Evolutionary conservation across 1,284 basidiomycete genomes (phyloP).

Genomic region (Fomitopsis schrenkii): DNA sequence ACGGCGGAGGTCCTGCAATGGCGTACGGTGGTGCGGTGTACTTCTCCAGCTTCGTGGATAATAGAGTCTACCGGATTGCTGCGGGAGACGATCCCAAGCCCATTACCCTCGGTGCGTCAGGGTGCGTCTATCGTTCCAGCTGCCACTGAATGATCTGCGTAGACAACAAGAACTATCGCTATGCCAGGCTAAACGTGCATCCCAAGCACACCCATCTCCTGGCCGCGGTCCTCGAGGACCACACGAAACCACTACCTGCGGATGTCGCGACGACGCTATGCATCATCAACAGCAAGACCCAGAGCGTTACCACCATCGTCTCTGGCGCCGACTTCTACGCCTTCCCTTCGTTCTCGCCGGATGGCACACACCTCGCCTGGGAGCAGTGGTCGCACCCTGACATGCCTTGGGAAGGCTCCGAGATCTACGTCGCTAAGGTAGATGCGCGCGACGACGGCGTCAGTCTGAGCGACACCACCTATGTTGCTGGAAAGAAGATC

Average conservation of each 20-base stretch:
- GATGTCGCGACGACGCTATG: conserved; percentile 56
- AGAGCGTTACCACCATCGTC: conserved; percentile 39
- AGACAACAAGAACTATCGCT: conserved; percentile 53
- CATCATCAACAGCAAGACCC: conserved; percentile 44
- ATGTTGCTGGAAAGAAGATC: conserved; percentile 45
- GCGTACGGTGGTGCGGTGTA: conserved; percentile 45
- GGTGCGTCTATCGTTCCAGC: neutral
- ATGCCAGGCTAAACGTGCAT: conserved; percentile 49
- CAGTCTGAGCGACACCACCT: conserved; percentile 28
- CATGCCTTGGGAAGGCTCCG: conserved; percentile 79
- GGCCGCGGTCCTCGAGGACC: conserved; percentile 63
- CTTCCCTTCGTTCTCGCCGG: conserved; percentile 59
- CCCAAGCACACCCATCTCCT: conserved; percentile 43
- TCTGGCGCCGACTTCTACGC: conserved; percentile 69
- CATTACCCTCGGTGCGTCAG: conserved; percentile 54
- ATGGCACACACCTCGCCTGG: conserved; percentile 66
- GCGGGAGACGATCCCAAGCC: conserved; percentile 38
- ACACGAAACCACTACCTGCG: conserved; percentile 53
- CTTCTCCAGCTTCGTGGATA: conserved; percentile 54
- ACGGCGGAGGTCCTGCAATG: conserved; percentile 46
- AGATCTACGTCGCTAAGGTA: conserved; percentile 53
- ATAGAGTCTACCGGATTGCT: conserved; percentile 43
- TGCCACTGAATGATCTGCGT: neutral
- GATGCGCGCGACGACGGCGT: conserved; percentile 20
- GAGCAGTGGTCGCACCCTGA: conserved; percentile 74